phyloP scores from a whole-genome alignment of 768 basidiomycete genomes.

The Suillus discolor region DNA sequence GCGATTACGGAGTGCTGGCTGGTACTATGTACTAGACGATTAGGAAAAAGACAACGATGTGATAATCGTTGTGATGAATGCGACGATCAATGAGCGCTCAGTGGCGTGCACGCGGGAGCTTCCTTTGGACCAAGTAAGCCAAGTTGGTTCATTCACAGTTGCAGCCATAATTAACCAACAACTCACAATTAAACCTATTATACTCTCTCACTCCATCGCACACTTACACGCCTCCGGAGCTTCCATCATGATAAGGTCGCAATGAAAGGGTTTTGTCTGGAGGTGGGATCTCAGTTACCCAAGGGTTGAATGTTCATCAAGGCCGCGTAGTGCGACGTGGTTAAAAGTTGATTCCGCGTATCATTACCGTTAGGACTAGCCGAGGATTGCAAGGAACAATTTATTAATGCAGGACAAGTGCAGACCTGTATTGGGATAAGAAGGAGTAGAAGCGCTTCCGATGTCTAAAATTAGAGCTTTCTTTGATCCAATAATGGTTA shows the following conservation, averaged over 20 bases:
- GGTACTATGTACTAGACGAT: not conserved
- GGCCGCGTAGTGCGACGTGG: not conserved
- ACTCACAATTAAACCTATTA: not conserved
- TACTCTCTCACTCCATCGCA: not conserved
- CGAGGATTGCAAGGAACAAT: not conserved
- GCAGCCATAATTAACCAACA: not conserved
- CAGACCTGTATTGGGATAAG: not conserved
- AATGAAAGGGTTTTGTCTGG: not conserved
- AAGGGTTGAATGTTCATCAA: not conserved
- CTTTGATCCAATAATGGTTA: slow-evolving; percentile 13
- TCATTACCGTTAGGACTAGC: not conserved
- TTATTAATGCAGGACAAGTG: not conserved
- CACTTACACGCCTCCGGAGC: not conserved
- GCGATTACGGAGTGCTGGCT: not conserved
- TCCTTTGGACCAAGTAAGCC: not conserved
- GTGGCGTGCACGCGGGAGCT: no score
- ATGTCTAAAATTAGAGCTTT: slow-evolving; percentile 7
- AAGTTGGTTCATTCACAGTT: no score
- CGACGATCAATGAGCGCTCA: not conserved
- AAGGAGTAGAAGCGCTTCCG: not conserved
- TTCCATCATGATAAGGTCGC: not conserved
- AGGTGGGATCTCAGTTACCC: not conserved
- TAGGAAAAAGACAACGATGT: not conserved
- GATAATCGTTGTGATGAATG: not conserved
- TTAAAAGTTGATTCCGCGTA: not conserved